Evolutionary conservation across 495 filamentous ascomycete species (phyloP), one percentile per base, ranked within the genome.

Genomic region (Penicillium paradoxum): DNA sequence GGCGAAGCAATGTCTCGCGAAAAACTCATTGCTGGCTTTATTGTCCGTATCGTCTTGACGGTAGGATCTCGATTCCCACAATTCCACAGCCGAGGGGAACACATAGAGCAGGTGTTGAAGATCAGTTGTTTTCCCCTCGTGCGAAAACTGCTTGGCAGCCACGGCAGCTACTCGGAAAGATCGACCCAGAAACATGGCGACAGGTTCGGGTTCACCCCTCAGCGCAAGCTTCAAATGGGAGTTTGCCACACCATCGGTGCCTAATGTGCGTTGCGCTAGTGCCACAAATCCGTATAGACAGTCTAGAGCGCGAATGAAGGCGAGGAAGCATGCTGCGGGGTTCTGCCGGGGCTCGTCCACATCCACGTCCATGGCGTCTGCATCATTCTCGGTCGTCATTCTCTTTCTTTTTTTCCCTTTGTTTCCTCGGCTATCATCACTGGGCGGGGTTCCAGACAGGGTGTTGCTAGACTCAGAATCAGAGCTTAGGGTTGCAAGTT

Each of bases 201-300:
- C 68, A 19, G 73, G 63, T 48, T 76, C 73, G 8, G 73, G 71
- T 29, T 76, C 68, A 2, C 72, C 75, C 57, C 69, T 70, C 21
- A 84, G 58, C 9, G 73, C 74, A 43, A 77, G 68, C 50, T 73
- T 77, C 49, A 83, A 72, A 55, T 81, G 78, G 32, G 81, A 79
- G 30, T 71, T 72, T 22, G 72, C 68, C 30, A 76, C 69, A 34
- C 70, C 73, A 45, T 71, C 63, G 11, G 59, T 45, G 15, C 55
- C 58, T 29, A 56, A 53, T 18, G 55, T 68, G 33, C 50, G 63
- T 33, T 56, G 66, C 27, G 50, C 61, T 50, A 69, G 65, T 46
- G 43, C 51, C 27, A 63, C 62, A 22, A 66, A 54, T 34, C 65
- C 69, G 46, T 72, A 72, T 10, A 77, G 45, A 47, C 70, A 74